Evolutionary conservation across 2,329 filamentous ascomycete species (phyloP).

Genomic region (Acrocalymma vagum): DNA sequence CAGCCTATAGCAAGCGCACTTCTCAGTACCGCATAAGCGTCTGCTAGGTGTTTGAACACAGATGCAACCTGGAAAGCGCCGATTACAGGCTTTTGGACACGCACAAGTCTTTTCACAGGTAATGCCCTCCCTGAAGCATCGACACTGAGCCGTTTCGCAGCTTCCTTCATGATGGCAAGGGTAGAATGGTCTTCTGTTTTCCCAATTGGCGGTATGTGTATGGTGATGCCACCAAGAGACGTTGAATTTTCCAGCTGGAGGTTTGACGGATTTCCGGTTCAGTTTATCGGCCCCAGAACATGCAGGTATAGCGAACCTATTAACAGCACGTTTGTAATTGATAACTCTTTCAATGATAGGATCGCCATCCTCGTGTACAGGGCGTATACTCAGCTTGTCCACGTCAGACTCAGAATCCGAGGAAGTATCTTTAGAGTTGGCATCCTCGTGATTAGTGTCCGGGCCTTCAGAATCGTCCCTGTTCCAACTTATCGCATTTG

Average conservation of each 20-base stretch:
- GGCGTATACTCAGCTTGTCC: conserved; percentile 7
- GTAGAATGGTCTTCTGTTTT: conserved; percentile 65
- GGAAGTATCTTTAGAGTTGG: conserved; percentile 4
- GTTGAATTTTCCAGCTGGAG: conserved; percentile 22
- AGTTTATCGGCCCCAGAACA: conserved; percentile 7
- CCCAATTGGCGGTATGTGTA: conserved; percentile 62
- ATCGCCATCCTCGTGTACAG: conserved; percentile 20
- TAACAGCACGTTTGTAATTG: conserved; percentile 32
- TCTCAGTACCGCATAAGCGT: conserved; percentile 52
- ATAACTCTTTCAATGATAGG: conserved; percentile 31
- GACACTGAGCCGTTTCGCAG: conserved; percentile 69
- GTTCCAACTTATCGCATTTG: neutral
- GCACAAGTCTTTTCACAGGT: conserved; percentile 78
- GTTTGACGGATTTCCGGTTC: conserved; percentile 5
- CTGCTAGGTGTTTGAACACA: conserved; percentile 36
- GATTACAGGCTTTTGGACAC: conserved; percentile 68
- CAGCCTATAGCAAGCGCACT: conserved; percentile 74
- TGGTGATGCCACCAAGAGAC: conserved; percentile 26
- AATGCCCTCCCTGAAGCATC: conserved; percentile 68
- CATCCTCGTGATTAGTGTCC: conserved; percentile 6
- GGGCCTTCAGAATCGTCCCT: conserved; percentile 12
- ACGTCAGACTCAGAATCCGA: conserved; percentile 1
- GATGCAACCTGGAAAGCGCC: conserved; percentile 54
- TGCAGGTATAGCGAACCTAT: conserved; percentile 15
- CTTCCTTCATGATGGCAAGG: conserved; percentile 73